Evolutionary conservation across 257 asterid genomes (phyloP), one percentile per base, ranked within the genome.

Genomic region (Plantago elongata): DNA sequence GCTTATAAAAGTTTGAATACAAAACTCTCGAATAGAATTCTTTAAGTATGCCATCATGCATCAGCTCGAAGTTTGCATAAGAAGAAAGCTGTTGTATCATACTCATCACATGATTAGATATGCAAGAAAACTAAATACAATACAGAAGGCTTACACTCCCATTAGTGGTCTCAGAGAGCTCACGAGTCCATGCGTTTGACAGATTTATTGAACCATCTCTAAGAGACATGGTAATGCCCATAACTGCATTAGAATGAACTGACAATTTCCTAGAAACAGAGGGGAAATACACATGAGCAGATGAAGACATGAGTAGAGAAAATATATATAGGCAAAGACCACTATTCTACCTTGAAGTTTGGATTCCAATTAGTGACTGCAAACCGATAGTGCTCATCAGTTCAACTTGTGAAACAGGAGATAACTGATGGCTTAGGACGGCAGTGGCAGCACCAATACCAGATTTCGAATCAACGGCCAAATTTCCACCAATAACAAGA

Each of bases 151-250:
- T 78, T 78, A 93, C 99, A 78, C 81, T 83, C 70, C 89, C 99
- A 75, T 67, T 73, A 69, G 92, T 48, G 10, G 94, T 74, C 57
- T 83, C 84, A 14, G 99, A 85, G 65, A 89, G 85, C 62, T 89
- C 95, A 51, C 96, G 97, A 51, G 70, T 85, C 99, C 99, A 93
- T 17, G 77, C 70, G 75, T 89, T 93, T 64, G 96, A 89, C 45
- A 93, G 92, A 82, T 87, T 87, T 64, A 89, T 57, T 10, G 96
- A 89, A 67, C 97, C 99, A 78, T 93, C 97, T 77, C 70, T 83
- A 65, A 93, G 70, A 64, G 99, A 89, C 80, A 82, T 58, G 37
- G 97, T 74, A 71, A 93, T 71, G 45, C 96, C 97, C 87, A 78
- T 78, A 57, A 80, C 68, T 27, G 95, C 97, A 52, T 85, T 83